A percentile compares a stretch with the other conserved stretches of the same genome.
phyloP scores from a whole-genome alignment of 805 yeast genomes.

The Kuraishia molischiana region DNA sequence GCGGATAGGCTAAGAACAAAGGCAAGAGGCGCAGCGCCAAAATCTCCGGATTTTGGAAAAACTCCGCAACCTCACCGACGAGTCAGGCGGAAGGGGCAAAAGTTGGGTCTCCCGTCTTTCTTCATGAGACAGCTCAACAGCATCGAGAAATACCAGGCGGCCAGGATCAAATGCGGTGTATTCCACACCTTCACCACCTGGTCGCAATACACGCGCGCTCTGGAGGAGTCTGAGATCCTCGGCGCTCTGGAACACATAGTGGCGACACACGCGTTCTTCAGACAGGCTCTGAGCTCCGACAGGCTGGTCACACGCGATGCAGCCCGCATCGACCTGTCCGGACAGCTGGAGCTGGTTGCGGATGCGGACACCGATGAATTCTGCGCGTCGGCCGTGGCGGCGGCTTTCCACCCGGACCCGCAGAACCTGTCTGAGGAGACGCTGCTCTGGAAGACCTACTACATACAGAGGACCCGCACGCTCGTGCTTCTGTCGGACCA shows the following conservation, averaged over 20 bases:
- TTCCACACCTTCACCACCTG: background rate
- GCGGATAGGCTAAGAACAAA: no score
- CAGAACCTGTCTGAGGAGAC: no score
- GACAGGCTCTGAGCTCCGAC: background rate
- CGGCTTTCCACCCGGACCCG: no score
- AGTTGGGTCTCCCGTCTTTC: no score
- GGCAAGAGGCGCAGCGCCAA: no score
- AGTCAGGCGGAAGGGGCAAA: no score
- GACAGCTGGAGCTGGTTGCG: background rate
- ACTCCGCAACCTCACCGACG: no score
- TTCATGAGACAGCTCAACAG: background rate
- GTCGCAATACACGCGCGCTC: background rate
- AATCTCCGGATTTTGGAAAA: no score
- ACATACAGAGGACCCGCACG: background rate
- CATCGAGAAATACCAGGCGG: background rate
- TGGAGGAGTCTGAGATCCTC: background rate
- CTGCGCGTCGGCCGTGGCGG: no score
- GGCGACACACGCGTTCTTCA: background rate
- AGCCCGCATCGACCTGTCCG: background rate
- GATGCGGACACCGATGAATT: background rate
- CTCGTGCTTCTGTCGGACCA: constrained; percentile 2
- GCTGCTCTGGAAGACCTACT: background rate
- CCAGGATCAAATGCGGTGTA: background rate
- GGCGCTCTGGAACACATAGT: background rate
- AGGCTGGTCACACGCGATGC: background rate